Percentiles rank a stretch among this genome's conserved stretches.
These are phyloP conservation scores for Parmales sp. DNA, from an alignment of 108 stramenopile genomes.

Conservation along the genomic window DNA sequence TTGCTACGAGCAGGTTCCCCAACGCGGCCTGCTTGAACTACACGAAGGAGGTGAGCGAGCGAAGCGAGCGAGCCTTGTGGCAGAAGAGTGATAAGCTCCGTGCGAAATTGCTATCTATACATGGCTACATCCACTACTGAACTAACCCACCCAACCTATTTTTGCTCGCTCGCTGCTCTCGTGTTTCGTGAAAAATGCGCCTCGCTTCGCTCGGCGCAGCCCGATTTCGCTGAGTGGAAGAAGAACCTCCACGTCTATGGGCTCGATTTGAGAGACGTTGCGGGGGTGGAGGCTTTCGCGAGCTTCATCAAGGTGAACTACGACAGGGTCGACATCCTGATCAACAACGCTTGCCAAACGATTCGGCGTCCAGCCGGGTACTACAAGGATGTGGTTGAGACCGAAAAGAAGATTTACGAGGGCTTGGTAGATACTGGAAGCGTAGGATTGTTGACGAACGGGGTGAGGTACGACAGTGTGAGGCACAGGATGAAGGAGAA, in stretches of 20 bases:
- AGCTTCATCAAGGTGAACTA: slow-evolving; percentile 52
- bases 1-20: slow-evolving; percentile 79
- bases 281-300: slow-evolving; percentile 68
- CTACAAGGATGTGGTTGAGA: slow-evolving; percentile 57
- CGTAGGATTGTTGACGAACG: neutral
- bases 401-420: slow-evolving; percentile 53
- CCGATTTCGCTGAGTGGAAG: slow-evolving; percentile 48
- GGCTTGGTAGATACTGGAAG: neutral
- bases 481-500: neutral
- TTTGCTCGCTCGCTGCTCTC: too few relatives aligned
- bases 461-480: neutral
- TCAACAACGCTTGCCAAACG: slow-evolving; percentile 90
- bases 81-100: too few relatives aligned
- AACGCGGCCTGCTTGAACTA: slow-evolving; percentile 54
- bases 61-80: too few relatives aligned
- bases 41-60: slow-evolving; percentile 28
- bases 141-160: too few relatives aligned
- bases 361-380: slow-evolving; percentile 69
- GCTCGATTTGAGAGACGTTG: slow-evolving; percentile 70
- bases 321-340: slow-evolving; percentile 69
- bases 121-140: too few relatives aligned
- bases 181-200: too few relatives aligned
- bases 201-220: too few relatives aligned
- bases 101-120: too few relatives aligned
- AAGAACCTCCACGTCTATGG: slow-evolving; percentile 60